Evolutionary conservation across 495 filamentous ascomycete species (phyloP), one percentile per base, ranked within the genome.

Genomic region (Penicillium parvum): DNA sequence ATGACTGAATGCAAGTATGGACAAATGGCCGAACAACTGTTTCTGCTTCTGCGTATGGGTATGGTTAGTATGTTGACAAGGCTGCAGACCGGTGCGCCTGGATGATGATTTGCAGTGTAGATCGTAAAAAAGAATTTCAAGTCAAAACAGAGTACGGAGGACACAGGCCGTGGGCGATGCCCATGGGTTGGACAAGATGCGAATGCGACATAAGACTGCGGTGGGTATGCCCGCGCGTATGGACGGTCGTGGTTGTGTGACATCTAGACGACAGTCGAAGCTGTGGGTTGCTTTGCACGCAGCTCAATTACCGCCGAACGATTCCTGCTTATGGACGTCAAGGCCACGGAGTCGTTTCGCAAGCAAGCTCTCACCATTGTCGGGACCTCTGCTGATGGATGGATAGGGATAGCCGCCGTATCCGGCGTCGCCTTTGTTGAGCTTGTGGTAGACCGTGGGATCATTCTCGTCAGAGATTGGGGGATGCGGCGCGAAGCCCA

Each of bases 361-460:
- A 21, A 82, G 63, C 18, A 82, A 54, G 35, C 78, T 72, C 50
- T 79, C 76, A 11, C 74, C 68, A 9, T 51, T 52, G 43, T 77
- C 73, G 10, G 66, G 53, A n/a, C 64, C 58, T 38, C 49, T 50
- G 12, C 58, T 49, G 23, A 41, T 51, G 8, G 64, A 45, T 4
- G 55, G 45, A 52, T 76, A 82, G 8, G 73, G 67, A 49, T 82
- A 58, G 2, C 67, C 76, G 7, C 81, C 83, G 46, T 88, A 89
- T 15, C 82, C 83, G 10, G 66, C 60, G 55, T 86, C 82, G 11
- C 77, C 82, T 53, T 75, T 85, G 55, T 53, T 82, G 26, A 85
- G 77, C 54, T 87, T 88, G 46, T 72, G 77, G 52, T 87, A 85
- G 15, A 65, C 53, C 27, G 61, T 66, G 17, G 42, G 33, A 26